Evolutionary conservation across 768 basidiomycete genomes (phyloP).

Genomic region (Lactifluus pinguis): DNA sequence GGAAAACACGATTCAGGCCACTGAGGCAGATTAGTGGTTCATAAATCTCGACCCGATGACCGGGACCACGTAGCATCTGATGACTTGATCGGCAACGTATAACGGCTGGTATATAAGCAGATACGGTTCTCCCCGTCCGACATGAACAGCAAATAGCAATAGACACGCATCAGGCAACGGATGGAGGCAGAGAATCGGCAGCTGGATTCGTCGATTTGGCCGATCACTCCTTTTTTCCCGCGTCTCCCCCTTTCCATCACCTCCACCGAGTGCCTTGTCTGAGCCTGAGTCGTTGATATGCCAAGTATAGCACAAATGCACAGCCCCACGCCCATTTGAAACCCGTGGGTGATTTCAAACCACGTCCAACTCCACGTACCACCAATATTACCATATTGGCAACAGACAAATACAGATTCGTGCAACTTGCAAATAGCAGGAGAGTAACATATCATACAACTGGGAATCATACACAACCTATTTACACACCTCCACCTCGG

Average conservation of each 20-base stretch:
- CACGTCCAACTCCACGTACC: too few relatives aligned
- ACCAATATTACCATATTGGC: too few relatives aligned
- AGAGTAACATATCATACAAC: too few relatives aligned
- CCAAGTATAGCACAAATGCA: background rate
- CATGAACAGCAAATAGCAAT: conserved; percentile 11
- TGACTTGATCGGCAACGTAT: background rate
- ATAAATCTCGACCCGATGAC: background rate
- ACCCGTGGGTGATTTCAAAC: too few relatives aligned
- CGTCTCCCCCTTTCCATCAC: background rate
- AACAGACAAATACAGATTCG: too few relatives aligned
- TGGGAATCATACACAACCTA: too few relatives aligned
- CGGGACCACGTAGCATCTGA: background rate
- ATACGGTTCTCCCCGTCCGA: background rate
- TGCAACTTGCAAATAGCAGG: too few relatives aligned
- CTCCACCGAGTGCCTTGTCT: background rate
- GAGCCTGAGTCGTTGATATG: background rate
- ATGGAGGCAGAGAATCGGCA: background rate
- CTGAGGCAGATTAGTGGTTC: background rate
- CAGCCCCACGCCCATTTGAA: too few relatives aligned
- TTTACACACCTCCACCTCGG: too few relatives aligned
- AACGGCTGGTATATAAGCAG: background rate
- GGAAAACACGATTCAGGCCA: background rate
- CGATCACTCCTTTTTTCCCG: background rate
- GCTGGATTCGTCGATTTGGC: background rate
- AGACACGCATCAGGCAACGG: background rate